These are phyloP conservation scores for Gloeostereum incarnatum DNA, from an alignment of 768 basidiomycete species.

Conservation along the genomic window DNA sequence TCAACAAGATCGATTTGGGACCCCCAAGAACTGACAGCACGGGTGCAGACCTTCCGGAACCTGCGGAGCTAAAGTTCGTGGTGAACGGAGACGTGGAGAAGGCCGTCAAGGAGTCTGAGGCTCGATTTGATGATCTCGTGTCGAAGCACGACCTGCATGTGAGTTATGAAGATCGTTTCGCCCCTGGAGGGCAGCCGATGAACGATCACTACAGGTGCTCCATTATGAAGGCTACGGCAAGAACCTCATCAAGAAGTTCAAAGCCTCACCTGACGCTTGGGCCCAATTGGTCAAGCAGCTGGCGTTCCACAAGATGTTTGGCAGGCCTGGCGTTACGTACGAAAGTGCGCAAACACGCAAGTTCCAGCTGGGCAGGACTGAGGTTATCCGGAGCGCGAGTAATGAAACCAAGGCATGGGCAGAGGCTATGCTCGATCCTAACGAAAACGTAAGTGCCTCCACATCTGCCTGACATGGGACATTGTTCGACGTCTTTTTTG, in stretches of 20 bases:
- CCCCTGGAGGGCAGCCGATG: background rate
- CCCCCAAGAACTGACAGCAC: constrained; percentile 25
- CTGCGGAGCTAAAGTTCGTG: constrained; percentile 64
- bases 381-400: constrained; percentile 86
- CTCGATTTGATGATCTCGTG: constrained; percentile 69
- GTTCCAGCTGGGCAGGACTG: constrained; percentile 85
- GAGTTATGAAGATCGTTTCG: constrained; percentile 17
- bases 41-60: constrained; percentile 34
- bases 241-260: constrained; percentile 70
- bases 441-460: constrained; percentile 30
- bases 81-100: constrained; percentile 43
- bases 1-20: constrained; percentile 71
- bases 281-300: constrained; percentile 94
- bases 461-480: constrained; percentile 1
- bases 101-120: constrained; percentile 49
- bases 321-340: constrained; percentile 75
- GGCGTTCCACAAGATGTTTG: constrained; percentile 82
- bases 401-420: constrained; percentile 79
- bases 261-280: constrained; percentile 89
- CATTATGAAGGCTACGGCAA: constrained; percentile 91
- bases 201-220: constrained; percentile 40
- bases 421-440: constrained; percentile 73
- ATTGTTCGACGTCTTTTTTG: background rate
- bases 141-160: constrained; percentile 73
- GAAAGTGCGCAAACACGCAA: constrained; percentile 93